Conservation (phyloP, 192 early-diverging fungal species). For the Martensiomyces pterosporus region DNA sequence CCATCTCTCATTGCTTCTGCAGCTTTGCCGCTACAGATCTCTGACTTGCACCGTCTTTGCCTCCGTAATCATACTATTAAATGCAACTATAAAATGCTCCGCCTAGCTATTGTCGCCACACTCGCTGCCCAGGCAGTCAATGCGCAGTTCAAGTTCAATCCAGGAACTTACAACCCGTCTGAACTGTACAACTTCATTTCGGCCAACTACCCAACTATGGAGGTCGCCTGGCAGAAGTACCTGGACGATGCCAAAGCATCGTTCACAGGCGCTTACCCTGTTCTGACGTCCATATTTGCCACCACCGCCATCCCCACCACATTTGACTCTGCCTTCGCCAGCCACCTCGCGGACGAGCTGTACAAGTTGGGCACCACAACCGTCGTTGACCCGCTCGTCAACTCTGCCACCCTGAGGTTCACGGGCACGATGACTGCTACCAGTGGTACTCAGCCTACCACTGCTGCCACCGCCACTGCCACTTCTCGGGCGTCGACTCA, state of each 20-base stretch:
- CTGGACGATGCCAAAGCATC: constrained; percentile 20
- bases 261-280: constrained; percentile 18
- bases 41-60: not conserved
- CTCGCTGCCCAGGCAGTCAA: not conserved
- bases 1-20: not conserved
- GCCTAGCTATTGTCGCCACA: not conserved
- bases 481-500: no score
- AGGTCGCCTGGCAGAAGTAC: constrained; percentile 20
- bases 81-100: not conserved
- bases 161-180: constrained; percentile 23
- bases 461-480: not conserved
- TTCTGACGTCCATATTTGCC: constrained; percentile 18
- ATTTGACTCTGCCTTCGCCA: constrained; percentile 26
- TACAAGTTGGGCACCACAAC: constrained; percentile 27
- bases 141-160: constrained; percentile 29
- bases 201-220: constrained; percentile 24
- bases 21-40: not conserved
- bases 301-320: constrained; percentile 15
- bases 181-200: constrained; percentile 20
- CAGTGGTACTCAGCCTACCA: not conserved
- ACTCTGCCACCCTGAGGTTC: not conserved
- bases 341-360: constrained; percentile 26
- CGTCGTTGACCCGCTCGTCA: constrained; percentile 11
- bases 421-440: not conserved
- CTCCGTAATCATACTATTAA: no score